These are phyloP conservation scores for Pseudogymnoascus sp. DNA, from an alignment of 2,329 filamentous ascomycete genomes.

Conservation along the genomic window DNA sequence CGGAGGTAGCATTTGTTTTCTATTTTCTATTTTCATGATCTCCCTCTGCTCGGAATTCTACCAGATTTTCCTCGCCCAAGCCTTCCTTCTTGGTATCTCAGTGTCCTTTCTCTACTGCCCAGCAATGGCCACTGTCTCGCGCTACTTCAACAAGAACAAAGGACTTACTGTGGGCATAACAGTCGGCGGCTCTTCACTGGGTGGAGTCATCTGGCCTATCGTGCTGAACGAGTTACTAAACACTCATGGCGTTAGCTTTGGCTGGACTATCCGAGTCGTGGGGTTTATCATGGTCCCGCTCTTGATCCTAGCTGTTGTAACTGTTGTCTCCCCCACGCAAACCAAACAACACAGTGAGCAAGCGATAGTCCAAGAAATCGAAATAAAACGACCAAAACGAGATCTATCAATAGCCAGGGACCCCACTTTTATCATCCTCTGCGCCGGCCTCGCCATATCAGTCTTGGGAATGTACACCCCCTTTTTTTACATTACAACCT, in stretches of 20 bases:
- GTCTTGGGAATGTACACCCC: slow-evolving; percentile 19
- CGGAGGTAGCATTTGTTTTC: neutral
- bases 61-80: slow-evolving; percentile 29
- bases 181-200: slow-evolving; percentile 28
- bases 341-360: neutral
- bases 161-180: slow-evolving; percentile 20
- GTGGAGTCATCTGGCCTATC: slow-evolving; percentile 31
- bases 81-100: slow-evolving; percentile 17
- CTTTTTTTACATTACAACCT: slow-evolving; percentile 18
- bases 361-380: neutral
- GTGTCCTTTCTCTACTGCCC: slow-evolving; percentile 23
- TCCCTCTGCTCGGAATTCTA: slow-evolving; percentile 28
- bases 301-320: slow-evolving; percentile 13
- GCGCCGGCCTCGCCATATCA: slow-evolving; percentile 15
- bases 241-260: slow-evolving; percentile 24
- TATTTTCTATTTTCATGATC: slow-evolving; percentile 27
- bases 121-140: slow-evolving; percentile 17
- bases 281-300: slow-evolving; percentile 22
- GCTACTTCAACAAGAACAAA: slow-evolving; percentile 16
- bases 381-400: slow-evolving; percentile 10
- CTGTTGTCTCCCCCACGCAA: slow-evolving; percentile 7
- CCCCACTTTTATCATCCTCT: slow-evolving; percentile 12
- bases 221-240: slow-evolving; percentile 25
- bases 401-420: slow-evolving; percentile 16
- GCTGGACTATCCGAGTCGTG: slow-evolving; percentile 20